These are phyloP conservation scores for Suillus sp. DNA, from an alignment of 768 basidiomycete genomes.

Conservation along the genomic window DNA sequence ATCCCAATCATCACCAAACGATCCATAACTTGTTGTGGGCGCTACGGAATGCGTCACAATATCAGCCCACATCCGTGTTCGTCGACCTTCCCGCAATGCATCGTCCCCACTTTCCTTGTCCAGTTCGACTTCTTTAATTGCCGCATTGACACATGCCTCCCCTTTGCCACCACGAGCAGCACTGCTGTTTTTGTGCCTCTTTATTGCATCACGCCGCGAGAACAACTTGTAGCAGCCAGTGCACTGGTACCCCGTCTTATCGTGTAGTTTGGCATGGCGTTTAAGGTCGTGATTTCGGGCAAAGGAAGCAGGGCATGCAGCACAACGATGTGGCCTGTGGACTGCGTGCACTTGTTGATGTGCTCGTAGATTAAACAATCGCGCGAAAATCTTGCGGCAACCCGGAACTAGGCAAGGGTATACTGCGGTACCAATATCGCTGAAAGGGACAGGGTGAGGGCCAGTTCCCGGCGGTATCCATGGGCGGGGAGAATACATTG, in stretches of 20 bases:
- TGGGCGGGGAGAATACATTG: constrained; percentile 36
- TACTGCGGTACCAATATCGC: constrained; percentile 73
- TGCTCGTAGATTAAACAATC: constrained; percentile 66
- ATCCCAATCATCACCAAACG: constrained; percentile 27
- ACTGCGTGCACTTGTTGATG: constrained; percentile 69
- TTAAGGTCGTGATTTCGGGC: constrained; percentile 80
- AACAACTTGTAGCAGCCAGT: constrained; percentile 74
- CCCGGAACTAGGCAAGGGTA: constrained; percentile 71
- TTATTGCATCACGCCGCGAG: constrained; percentile 77
- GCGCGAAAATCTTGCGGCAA: constrained; percentile 71
- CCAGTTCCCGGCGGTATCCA: constrained; percentile 30
- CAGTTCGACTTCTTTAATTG: constrained; percentile 61
- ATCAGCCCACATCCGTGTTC: constrained; percentile 65
- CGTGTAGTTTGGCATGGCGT: constrained; percentile 73
- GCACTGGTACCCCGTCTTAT: constrained; percentile 73
- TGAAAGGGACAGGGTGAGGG: constrained; percentile 29
- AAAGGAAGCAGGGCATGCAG: constrained; percentile 71
- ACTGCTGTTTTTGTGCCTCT: constrained; percentile 69
- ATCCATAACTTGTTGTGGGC: constrained; percentile 12
- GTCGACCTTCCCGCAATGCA: constrained; percentile 54
- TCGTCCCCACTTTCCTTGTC: constrained; percentile 41
- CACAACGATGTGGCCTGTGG: constrained; percentile 68
- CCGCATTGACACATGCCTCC: constrained; percentile 56
- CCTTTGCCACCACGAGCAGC: constrained; percentile 52
- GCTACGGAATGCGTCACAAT: constrained; percentile 44